These are phyloP conservation scores for Solanum chacoense DNA, from an alignment of 305 asterid species.

Conservation along the genomic window DNA sequence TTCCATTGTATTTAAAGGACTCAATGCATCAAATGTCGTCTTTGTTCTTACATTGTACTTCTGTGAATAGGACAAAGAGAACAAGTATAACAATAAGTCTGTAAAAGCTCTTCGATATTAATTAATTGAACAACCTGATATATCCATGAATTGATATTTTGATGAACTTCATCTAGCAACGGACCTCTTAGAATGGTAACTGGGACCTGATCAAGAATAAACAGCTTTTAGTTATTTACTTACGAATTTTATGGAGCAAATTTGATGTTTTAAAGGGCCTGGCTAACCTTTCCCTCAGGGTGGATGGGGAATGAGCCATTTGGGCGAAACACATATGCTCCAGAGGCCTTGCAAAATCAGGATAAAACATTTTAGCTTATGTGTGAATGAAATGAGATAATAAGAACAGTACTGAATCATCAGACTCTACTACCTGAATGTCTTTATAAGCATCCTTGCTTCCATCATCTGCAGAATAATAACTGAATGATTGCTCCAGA, in stretches of 20 bases:
- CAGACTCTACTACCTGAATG: conserved; percentile 7
- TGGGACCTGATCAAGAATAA: conserved; percentile 27
- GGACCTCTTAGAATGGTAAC: conserved; percentile 71
- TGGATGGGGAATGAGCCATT: conserved; percentile 49
- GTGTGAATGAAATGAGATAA: neutral
- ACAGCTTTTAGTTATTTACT: conserved; percentile 8
- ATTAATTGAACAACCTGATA: conserved; percentile 58
- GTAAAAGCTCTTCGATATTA: neutral
- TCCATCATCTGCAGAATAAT: conserved; percentile 58
- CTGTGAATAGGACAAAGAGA: neutral
- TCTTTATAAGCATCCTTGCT: conserved; percentile 12
- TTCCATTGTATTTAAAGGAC: neutral
- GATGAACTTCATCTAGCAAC: conserved; percentile 87
- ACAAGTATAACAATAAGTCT: neutral
- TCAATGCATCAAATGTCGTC: neutral
- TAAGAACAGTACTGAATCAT: neutral
- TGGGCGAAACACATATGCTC: conserved; percentile 92
- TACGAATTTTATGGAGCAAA: neutral
- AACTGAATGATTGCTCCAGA: conserved; percentile 72
- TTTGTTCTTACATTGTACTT: neutral
- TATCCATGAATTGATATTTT: conserved; percentile 70
- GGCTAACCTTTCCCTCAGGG: conserved; percentile 48
- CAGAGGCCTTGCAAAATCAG: conserved; percentile 57
- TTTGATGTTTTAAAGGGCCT: neutral
- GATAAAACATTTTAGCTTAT: neutral